Percentiles rank a stretch among this genome's conserved stretches.
phyloP scores from a whole-genome alignment of 768 basidiomycete genomes.

The Tulasnella sp. region DNA sequence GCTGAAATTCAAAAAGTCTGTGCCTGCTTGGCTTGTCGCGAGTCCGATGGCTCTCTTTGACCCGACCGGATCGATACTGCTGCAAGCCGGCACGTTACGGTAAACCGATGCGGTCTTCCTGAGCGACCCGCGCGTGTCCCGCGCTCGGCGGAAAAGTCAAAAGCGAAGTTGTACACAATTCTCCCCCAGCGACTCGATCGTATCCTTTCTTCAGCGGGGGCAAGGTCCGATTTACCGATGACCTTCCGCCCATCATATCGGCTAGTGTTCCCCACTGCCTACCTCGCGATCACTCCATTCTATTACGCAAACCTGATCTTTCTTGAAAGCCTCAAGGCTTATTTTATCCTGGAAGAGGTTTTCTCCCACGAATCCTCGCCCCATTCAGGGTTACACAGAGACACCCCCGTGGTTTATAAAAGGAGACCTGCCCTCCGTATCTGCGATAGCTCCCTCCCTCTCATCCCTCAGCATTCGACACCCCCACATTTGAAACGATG shows the following conservation, averaged over 20 bases:
- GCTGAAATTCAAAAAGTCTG: neutral
- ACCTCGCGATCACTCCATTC: neutral
- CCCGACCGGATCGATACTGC: neutral
- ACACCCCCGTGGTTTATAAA: neutral
- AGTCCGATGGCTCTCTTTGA: neutral
- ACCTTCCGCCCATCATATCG: neutral
- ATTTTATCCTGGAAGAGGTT: neutral
- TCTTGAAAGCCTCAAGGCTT: neutral
- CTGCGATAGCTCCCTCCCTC: neutral
- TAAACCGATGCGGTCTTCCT: too few relatives aligned
- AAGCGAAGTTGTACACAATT: too few relatives aligned
- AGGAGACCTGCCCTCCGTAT: neutral
- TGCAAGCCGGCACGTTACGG: too few relatives aligned
- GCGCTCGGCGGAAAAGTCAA: too few relatives aligned
- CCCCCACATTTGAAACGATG: neutral
- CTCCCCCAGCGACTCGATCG: neutral
- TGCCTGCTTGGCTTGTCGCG: neutral
- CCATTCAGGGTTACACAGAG: neutral
- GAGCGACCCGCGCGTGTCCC: neutral
- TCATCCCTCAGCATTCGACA: neutral
- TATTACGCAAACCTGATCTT: neutral
- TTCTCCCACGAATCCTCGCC: slow-evolving; percentile 3
- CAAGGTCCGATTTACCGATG: neutral
- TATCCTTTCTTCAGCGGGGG: neutral
- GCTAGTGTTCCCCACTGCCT: neutral